Conservation (phyloP, 2,329 filamentous ascomycete genomes). For the Rhynchosporium agropyri region DNA sequence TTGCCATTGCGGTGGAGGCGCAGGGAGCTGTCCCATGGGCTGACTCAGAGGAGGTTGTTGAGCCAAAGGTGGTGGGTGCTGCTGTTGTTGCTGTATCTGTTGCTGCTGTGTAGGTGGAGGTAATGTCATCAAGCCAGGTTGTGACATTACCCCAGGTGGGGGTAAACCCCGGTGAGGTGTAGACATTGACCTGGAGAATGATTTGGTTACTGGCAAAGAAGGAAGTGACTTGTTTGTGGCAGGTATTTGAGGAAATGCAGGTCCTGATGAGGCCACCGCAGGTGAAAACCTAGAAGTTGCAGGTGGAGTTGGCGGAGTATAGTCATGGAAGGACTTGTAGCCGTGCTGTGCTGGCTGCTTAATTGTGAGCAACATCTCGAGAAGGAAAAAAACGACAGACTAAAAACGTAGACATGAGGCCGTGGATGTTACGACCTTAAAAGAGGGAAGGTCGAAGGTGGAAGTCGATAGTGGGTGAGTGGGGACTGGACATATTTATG, state of each 20-base stretch:
- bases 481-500: conserved; percentile 38
- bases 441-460: conserved; percentile 30
- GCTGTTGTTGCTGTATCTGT: conserved; percentile 18
- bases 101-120: conserved; percentile 44
- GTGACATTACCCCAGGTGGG: conserved; percentile 66
- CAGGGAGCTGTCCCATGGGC: conserved; percentile 59
- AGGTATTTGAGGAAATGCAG: conserved; percentile 39
- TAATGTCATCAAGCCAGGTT: conserved; percentile 65
- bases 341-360: conserved; percentile 52
- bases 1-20: conserved; percentile 67
- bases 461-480: conserved; percentile 31
- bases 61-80: conserved; percentile 37
- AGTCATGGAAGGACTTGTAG: conserved; percentile 52
- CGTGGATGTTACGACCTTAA: conserved; percentile 35
- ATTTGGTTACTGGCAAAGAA: conserved; percentile 43
- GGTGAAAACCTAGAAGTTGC: conserved; percentile 48
- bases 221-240: conserved; percentile 40
- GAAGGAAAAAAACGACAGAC: conserved; percentile 36
- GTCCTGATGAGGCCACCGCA: conserved; percentile 42
- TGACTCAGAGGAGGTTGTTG: conserved; percentile 47
- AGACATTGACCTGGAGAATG: conserved; percentile 63
- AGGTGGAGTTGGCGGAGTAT: conserved; percentile 47
- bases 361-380: conserved; percentile 54
- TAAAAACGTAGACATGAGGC: conserved; percentile 40
- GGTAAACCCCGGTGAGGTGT: conserved; percentile 70